Base-by-base conservation (phyloP, 2,329 filamentous ascomycete species). In the Pyricularia grisea region DNA sequence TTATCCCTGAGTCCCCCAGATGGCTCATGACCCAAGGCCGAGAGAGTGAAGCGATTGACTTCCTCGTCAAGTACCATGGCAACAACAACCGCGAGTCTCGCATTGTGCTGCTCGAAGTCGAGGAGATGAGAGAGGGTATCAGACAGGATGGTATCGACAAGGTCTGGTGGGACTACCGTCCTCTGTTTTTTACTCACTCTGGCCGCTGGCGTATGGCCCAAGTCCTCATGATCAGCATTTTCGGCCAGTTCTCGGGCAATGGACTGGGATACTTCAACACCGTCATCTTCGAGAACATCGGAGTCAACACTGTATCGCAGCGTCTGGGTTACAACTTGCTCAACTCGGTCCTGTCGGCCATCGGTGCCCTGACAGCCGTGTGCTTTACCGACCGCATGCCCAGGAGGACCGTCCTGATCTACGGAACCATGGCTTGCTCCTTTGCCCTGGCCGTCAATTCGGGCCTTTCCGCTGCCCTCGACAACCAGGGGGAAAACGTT, bases 211-310 rank as follows among this genome's bases (percentile, higher is more conserved):
- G 82, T 28, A 80, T 82, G 68, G 76, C 78, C 4, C 81, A 84
- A 70, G 81, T 84, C 61, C 71, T 83, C 71, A 83, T 84, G 81
- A 83, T 84, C 71, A 82, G 81, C 64, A 77, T 83, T 70, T 84
- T 84, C 69, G 82, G 82, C 20, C 82, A 84, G 73, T 84, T 83
- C 75, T 83, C 82, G 0, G 82, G 82, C 25, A 83, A 83, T 69
- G 82, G 82, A 67, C 78, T 84, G 7, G 81, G 82, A 17, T 84
- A 84, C 76, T 84, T 83, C 75, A 84, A 84, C 74, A 78, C 82
- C 9, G 78, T 77, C 55, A 84, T 84, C 72, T 83, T 81, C 73
- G 71, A 78, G 61, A 76, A 77, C 67, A 76, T 81, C 30, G 80
- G 80, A 36, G 73, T 81, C 71, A 75, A 70, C 2, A 74, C 72